Percentiles rank a stretch among this genome's conserved stretches.
phyloP scores from a whole-genome alignment of 768 basidiomycete genomes.

The Hemileccinum impolitum region DNA sequence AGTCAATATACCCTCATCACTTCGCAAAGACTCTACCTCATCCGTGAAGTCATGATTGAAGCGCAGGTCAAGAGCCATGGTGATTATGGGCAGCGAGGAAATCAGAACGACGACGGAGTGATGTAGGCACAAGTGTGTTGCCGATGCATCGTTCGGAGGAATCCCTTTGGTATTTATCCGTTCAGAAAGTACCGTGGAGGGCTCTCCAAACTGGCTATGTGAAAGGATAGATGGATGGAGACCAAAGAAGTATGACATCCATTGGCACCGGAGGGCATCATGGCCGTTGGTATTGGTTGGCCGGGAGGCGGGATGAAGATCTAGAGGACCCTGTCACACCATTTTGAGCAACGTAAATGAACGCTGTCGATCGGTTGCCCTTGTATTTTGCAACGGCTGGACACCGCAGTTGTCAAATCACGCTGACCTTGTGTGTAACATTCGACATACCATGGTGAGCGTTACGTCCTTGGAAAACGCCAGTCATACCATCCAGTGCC shows the following conservation, averaged over 20 bases:
- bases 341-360: constrained; percentile 3
- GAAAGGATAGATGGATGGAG: constrained; percentile 16
- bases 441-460: constrained; percentile 4
- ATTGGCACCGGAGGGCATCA: constrained; percentile 17
- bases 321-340: constrained; percentile 11
- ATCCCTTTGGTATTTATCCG: constrained; percentile 16
- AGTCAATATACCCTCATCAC: constrained; percentile 2
- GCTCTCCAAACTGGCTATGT: constrained; percentile 17
- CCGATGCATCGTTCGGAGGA: constrained; percentile 6
- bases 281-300: constrained; percentile 10
- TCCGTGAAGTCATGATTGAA: constrained; percentile 12
- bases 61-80: background rate
- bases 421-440: background rate
- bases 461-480: constrained; percentile 8
- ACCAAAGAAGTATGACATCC: constrained; percentile 4
- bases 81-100: background rate
- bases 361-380: constrained; percentile 1
- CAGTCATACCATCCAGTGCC: constrained; percentile 25
- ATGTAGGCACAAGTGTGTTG: constrained; percentile 2
- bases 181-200: constrained; percentile 14
- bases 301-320: constrained; percentile 1
- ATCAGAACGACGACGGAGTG: background rate
- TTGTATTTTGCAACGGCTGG: constrained; percentile 6
- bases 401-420: constrained; percentile 1
- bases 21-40: constrained; percentile 2